Conservation (phyloP, 1,139 yeast genomes). For the Yamadazyma mexicana region DNA sequence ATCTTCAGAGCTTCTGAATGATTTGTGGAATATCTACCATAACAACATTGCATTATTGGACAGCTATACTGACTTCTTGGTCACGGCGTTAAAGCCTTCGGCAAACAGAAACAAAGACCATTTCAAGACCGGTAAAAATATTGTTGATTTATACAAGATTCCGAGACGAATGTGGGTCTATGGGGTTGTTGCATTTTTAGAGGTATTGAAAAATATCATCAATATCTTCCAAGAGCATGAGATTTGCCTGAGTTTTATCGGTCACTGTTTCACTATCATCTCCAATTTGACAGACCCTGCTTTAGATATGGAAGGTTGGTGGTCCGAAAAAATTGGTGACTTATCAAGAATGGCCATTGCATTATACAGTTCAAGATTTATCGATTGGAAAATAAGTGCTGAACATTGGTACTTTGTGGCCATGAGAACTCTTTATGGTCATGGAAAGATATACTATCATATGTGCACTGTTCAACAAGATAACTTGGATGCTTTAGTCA, state of each 20-base stretch:
- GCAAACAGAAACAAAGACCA: slow-evolving; percentile 40
- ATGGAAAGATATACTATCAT: slow-evolving; percentile 78
- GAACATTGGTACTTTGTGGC: slow-evolving; percentile 76
- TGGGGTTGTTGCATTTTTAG: slow-evolving; percentile 75
- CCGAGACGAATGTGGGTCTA: slow-evolving; percentile 82
- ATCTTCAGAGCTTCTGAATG: slow-evolving; percentile 57
- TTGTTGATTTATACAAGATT: slow-evolving; percentile 72
- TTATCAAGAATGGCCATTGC: slow-evolving; percentile 83
- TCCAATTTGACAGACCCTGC: slow-evolving; percentile 53
- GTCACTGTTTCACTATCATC: slow-evolving; percentile 53
- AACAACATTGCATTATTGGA: slow-evolving; percentile 64
- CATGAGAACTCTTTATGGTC: slow-evolving; percentile 71
- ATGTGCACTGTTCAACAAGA: slow-evolving; percentile 84
- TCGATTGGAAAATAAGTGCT: slow-evolving; percentile 79
- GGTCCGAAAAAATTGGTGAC: slow-evolving; percentile 77
- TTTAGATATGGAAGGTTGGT: slow-evolving; percentile 69
- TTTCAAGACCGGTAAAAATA: slow-evolving; percentile 71
- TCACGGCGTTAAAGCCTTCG: slow-evolving; percentile 67
- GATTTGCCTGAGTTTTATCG: slow-evolving; percentile 47
- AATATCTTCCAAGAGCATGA: slow-evolving; percentile 54
- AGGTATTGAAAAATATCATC: slow-evolving; percentile 74
- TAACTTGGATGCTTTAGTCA: slow-evolving; percentile 74
- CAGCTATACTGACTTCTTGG: slow-evolving; percentile 67
- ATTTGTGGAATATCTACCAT: slow-evolving; percentile 71
- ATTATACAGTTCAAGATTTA: slow-evolving; percentile 68